Conservation (phyloP, 768 basidiomycete genomes). For the Tephrocybe sp. region DNA sequence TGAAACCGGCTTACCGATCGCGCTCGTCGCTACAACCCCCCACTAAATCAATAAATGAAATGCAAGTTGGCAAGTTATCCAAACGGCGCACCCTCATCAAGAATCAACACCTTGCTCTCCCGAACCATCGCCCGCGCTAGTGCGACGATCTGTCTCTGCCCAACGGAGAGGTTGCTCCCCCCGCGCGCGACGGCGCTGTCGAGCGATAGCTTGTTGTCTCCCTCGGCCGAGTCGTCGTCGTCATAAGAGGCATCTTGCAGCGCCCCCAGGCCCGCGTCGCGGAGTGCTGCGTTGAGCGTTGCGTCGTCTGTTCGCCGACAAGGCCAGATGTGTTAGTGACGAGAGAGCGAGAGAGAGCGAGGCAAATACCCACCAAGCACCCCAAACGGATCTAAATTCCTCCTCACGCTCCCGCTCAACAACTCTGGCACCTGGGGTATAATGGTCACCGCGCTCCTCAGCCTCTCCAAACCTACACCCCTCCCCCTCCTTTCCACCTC, state of each 20-base stretch:
- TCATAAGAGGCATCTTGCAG: conserved; percentile 23
- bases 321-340: no score
- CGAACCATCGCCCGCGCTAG: conserved; percentile 62
- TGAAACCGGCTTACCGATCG: conserved; percentile 44
- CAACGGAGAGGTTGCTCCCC: conserved; percentile 71
- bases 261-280: conserved; percentile 38
- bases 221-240: conserved; percentile 15
- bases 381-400: conserved; percentile 64
- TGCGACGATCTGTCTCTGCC: conserved; percentile 71
- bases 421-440: conserved; percentile 53
- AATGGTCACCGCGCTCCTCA: conserved; percentile 55
- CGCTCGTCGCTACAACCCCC: conserved; percentile 39
- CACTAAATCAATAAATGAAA: no score
- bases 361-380: conserved; percentile 35
- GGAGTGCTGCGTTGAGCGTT: conserved; percentile 32
- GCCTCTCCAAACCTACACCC: conserved; percentile 47
- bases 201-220: conserved; percentile 45
- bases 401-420: conserved; percentile 56
- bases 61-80: no score
- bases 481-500: conserved; percentile 23
- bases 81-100: conserved; percentile 60
- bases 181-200: conserved; percentile 45
- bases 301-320: conserved; percentile 36
- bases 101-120: conserved; percentile 53
- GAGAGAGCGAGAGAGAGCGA: not conserved